Conservation (phyloP, 305 asterid genomes). For the Plantago lanceolata region DNA sequence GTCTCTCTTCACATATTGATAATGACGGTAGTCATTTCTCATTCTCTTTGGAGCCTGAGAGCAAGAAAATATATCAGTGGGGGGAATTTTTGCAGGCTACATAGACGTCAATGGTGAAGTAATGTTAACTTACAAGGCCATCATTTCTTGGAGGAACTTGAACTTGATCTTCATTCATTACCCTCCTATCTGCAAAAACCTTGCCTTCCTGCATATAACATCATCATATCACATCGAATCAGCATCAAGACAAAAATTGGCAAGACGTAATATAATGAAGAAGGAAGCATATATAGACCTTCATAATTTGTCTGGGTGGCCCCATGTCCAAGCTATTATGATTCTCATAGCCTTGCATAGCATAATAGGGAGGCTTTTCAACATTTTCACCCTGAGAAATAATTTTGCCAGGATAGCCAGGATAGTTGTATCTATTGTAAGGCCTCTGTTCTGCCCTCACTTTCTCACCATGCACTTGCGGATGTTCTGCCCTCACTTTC, state of each 20-base stretch:
- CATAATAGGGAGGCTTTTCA: conserved; percentile 28
- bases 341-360: conserved; percentile 28
- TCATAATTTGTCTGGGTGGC: conserved; percentile 30
- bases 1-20: conserved; percentile 38
- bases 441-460: conserved; percentile 31
- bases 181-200: conserved; percentile 31
- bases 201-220: conserved; percentile 39
- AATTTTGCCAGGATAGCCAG: conserved; percentile 30
- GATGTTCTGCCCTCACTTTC: too few species aligned
- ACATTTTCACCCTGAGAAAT: conserved; percentile 30
- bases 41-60: conserved; percentile 48
- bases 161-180: conserved; percentile 34
- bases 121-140: conserved; percentile 35
- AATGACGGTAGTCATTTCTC: conserved; percentile 36
- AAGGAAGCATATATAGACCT: conserved; percentile 37
- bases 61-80: conserved; percentile 11
- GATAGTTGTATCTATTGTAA: conserved; percentile 27
- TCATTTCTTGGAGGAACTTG: conserved; percentile 38
- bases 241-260: conserved; percentile 14
- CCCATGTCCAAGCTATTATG: conserved; percentile 31
- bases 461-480: conserved; percentile 37
- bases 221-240: conserved; percentile 19
- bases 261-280: conserved; percentile 1
- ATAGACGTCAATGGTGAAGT: neutral
- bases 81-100: neutral